Evolutionary conservation across 768 basidiomycete genomes (phyloP).

Genomic region (Mycena epipterygia): DNA sequence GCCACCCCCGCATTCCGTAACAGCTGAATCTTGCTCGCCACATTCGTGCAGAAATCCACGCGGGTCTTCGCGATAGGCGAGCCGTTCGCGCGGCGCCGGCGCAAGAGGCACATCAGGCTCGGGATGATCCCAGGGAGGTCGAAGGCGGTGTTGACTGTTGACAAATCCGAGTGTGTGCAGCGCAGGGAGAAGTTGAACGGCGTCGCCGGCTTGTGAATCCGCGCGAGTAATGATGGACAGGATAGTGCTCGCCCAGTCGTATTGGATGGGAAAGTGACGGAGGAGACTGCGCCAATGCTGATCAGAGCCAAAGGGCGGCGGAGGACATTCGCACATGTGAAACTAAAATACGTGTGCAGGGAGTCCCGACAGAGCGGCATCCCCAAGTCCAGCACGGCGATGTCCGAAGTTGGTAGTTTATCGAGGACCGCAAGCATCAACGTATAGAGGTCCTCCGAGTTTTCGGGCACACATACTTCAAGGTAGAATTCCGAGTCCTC

Average conservation of each 20-base stretch:
- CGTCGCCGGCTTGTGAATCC: neutral
- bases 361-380: neutral
- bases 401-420: neutral
- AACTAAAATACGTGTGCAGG: neutral
- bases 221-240: neutral
- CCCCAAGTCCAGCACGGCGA: neutral
- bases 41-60: conserved; percentile 6
- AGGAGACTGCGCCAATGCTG: neutral
- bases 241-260: neutral
- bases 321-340: neutral
- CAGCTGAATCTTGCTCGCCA: neutral
- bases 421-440: neutral
- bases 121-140: conserved; percentile 7
- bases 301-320: neutral
- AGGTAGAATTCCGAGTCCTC: neutral
- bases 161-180: conserved; percentile 5
- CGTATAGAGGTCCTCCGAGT: neutral
- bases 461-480: neutral
- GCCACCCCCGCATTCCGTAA: neutral
- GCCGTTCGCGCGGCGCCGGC: neutral
- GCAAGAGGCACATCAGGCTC: neutral
- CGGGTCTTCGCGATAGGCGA: neutral
- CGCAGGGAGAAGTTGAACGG: neutral
- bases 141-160: conserved; percentile 13
- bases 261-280: conserved; percentile 1